These are phyloP conservation scores for Grosmannia huntii DNA, from an alignment of 2,329 filamentous ascomycete genomes.

Conservation along the genomic window DNA sequence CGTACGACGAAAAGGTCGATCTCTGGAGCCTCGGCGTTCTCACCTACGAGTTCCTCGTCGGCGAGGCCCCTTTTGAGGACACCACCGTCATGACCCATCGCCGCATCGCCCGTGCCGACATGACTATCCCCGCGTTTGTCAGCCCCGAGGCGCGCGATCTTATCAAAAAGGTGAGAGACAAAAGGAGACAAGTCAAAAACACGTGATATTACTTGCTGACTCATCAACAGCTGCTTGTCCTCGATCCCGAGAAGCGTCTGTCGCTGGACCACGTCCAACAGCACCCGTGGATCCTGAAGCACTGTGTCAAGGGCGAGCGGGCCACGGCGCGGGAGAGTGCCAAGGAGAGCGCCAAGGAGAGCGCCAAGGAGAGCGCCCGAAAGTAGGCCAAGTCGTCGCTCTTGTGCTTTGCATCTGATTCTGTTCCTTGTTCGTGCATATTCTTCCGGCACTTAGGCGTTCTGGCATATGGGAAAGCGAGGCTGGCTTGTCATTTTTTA, in stretches of 20 bases:
- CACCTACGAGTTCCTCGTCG: conserved; percentile 92
- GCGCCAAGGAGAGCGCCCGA: conserved; percentile 24
- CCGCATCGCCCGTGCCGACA: conserved; percentile 78
- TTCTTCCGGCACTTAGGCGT: too few species aligned
- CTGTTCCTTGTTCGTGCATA: too few species aligned
- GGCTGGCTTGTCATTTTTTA: too few species aligned
- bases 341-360: conserved; percentile 28
- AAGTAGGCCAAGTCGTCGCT: background rate
- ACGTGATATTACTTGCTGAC: conserved; percentile 11
- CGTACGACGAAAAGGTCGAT: conserved; percentile 90
- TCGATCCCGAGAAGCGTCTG: conserved; percentile 89
- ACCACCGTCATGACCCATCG: conserved; percentile 88
- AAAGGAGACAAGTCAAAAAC: background rate
- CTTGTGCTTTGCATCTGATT: background rate
- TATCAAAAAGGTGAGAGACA: conserved; percentile 66
- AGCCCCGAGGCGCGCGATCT: conserved; percentile 82
- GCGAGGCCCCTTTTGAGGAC: conserved; percentile 94
- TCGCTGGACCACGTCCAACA: conserved; percentile 76
- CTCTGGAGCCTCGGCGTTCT: conserved; percentile 91
- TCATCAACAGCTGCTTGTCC: conserved; percentile 56
- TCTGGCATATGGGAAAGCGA: too few species aligned
- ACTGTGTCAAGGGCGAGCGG: conserved; percentile 60
- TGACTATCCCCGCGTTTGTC: conserved; percentile 83
- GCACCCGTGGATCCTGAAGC: conserved; percentile 95
- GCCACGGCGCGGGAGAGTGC: conserved; percentile 37